phyloP scores from a whole-genome alignment of 129 eudicot species.

The Centrapalus pauciflorus region DNA sequence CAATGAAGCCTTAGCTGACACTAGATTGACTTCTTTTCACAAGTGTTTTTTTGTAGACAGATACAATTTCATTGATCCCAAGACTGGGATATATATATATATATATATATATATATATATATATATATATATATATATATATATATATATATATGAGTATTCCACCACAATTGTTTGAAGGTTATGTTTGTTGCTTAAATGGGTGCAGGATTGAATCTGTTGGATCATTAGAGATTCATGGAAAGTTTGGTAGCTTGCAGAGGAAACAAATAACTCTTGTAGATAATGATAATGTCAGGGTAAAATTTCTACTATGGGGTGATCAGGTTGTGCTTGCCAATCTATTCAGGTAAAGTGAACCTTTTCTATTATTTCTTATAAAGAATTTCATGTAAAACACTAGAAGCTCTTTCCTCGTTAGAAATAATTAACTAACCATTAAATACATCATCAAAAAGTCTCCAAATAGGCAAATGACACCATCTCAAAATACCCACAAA shows the following conservation, averaged over 20 bases:
- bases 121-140: too few relatives aligned
- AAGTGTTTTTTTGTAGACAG: not conserved
- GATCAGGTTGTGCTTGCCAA: constrained; percentile 78
- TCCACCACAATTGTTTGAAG: too few relatives aligned
- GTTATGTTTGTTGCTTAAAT: not conserved
- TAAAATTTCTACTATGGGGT: constrained; percentile 80
- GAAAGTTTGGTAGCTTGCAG: constrained; percentile 54
- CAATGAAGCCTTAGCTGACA: not conserved
- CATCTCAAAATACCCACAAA: not conserved
- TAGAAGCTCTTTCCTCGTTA: not conserved
- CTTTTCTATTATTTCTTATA: not conserved
- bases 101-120: not conserved
- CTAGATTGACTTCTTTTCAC: not conserved
- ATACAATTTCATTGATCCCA: not conserved
- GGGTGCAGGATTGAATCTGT: constrained; percentile 68
- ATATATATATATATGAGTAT: too few relatives aligned
- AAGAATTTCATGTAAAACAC: not conserved
- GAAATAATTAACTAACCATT: constrained; percentile 2
- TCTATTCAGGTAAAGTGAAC: constrained; percentile 58
- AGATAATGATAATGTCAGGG: constrained; percentile 64
- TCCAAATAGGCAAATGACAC: not conserved
- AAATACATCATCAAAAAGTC: not conserved
- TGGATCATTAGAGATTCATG: constrained; percentile 69
- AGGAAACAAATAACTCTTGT: constrained; percentile 70
- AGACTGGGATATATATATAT: constrained; percentile 6